Percentiles rank a stretch among this genome's conserved stretches.
Conservation (phyloP, 306 rosid genomes). For the Quercus parvula region DNA sequence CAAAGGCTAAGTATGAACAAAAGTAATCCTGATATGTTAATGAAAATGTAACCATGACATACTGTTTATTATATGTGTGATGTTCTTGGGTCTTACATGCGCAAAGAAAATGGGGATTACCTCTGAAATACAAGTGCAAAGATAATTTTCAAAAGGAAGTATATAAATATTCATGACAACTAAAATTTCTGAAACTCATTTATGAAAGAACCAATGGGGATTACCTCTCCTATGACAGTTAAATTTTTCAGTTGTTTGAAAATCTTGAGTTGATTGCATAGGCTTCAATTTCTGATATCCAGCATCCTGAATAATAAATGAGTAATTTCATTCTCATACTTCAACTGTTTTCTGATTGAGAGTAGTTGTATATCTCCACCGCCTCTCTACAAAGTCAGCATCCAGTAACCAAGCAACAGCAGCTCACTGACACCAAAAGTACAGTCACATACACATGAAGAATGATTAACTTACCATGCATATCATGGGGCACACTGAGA, state of each 20-base stretch:
- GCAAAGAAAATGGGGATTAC: no score
- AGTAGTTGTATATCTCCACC: conserved; percentile 78
- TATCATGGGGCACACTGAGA: no score
- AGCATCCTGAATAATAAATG: conserved; percentile 21
- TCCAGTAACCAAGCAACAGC: conserved; percentile 85
- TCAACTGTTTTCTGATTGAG: conserved; percentile 75
- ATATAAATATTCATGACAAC: background rate
- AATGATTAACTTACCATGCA: no score
- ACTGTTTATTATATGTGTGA: no score
- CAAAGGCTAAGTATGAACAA: no score
- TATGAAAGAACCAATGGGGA: conserved; percentile 8
- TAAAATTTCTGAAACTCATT: background rate
- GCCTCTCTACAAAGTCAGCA: conserved; percentile 94
- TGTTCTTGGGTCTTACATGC: no score
- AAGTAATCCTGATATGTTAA: no score
- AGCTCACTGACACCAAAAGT: conserved; percentile 37
- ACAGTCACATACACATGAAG: no score
- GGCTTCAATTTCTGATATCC: conserved; percentile 4
- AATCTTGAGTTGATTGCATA: conserved; percentile 19
- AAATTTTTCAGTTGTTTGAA: background rate
- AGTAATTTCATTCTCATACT: conserved; percentile 33
- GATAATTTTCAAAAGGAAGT: background rate
- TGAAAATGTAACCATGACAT: no score
- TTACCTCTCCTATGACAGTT: background rate
- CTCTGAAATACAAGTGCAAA: background rate